Percentiles rank a stretch among this genome's conserved stretches.
Evolutionary conservation across 768 basidiomycete species (phyloP).

Genomic region (Hydnum rufescens): DNA sequence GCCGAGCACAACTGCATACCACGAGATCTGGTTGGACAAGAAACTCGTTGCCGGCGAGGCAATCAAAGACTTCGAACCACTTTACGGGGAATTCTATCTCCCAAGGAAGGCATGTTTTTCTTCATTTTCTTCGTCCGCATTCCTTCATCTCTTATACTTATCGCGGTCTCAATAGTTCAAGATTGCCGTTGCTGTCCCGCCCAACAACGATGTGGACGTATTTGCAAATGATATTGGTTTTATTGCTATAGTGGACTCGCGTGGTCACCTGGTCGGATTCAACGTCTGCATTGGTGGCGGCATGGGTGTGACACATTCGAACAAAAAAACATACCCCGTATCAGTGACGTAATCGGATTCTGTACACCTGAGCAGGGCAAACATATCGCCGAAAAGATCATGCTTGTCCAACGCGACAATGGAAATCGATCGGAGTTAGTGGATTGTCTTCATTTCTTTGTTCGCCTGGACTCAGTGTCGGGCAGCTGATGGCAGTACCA

Average conservation of each 20-base stretch:
- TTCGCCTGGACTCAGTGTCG: constrained; percentile 1
- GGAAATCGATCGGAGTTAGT: constrained; percentile 87
- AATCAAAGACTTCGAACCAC: constrained; percentile 81
- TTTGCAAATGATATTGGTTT: constrained; percentile 93
- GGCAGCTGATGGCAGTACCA: constrained; percentile 54
- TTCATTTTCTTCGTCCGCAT: not conserved
- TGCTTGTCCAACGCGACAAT: constrained; percentile 86
- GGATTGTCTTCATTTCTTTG: not conserved
- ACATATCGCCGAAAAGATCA: constrained; percentile 76
- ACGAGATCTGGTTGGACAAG: constrained; percentile 98
- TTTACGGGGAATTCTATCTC: constrained; percentile 96
- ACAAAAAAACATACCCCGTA: constrained; percentile 97
- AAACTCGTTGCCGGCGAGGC: constrained; percentile 90
- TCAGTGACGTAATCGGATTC: constrained; percentile 79
- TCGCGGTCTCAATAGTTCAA: constrained; percentile 49
- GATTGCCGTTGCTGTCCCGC: constrained; percentile 88
- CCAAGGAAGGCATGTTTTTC: constrained; percentile 58
- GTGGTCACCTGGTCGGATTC: constrained; percentile 72
- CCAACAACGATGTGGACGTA: constrained; percentile 89
- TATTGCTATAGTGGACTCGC: constrained; percentile 70
- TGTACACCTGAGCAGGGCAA: constrained; percentile 73
- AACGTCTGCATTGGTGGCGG: constrained; percentile 90
- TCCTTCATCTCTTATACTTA: not conserved
- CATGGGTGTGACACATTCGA: constrained; percentile 98
- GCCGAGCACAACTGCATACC: constrained; percentile 82